Percentiles rank a stretch among this genome's conserved stretches.
phyloP scores from a whole-genome alignment of 345 rosid genomes.

The Gossypium herbaceum region DNA sequence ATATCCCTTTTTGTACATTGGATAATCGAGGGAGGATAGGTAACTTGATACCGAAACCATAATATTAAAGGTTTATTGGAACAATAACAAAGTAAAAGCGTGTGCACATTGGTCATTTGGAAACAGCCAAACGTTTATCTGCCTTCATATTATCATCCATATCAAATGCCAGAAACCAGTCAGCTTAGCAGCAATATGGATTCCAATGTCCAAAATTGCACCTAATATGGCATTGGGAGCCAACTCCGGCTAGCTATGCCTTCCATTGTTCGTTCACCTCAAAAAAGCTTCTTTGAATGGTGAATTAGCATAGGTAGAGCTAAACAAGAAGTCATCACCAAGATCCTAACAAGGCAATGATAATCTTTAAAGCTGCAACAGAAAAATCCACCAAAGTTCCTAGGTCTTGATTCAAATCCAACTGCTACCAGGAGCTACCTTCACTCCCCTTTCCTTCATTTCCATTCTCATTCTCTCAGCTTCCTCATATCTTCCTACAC shows the following conservation, averaged over 20 bases:
- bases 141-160: slow-evolving; percentile 66
- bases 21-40: too few relatives aligned
- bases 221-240: slow-evolving; percentile 60
- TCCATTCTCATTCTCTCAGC: slow-evolving; percentile 50
- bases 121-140: background rate
- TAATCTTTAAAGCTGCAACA: slow-evolving; percentile 53
- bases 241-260: slow-evolving; percentile 17
- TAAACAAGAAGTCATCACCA: slow-evolving; percentile 45
- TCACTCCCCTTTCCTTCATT: slow-evolving; percentile 52
- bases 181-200: slow-evolving; percentile 72
- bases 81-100: background rate
- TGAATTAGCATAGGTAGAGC: slow-evolving; percentile 59
- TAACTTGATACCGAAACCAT: background rate
- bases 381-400: slow-evolving; percentile 24
- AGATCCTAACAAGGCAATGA: slow-evolving; percentile 49
- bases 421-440: slow-evolving; percentile 51
- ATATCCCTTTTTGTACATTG: too few relatives aligned
- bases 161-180: slow-evolving; percentile 85
- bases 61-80: background rate
- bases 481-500: slow-evolving; percentile 53
- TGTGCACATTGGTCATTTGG: background rate
- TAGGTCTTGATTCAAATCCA: slow-evolving; percentile 43
- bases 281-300: slow-evolving; percentile 38
- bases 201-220: slow-evolving; percentile 70
- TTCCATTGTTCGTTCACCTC: slow-evolving; percentile 42